Evolutionary conservation across 495 filamentous ascomycete species (phyloP), one percentile per base, ranked within the genome.

Genomic region (Pseudoneurospora amorphoporcata): DNA sequence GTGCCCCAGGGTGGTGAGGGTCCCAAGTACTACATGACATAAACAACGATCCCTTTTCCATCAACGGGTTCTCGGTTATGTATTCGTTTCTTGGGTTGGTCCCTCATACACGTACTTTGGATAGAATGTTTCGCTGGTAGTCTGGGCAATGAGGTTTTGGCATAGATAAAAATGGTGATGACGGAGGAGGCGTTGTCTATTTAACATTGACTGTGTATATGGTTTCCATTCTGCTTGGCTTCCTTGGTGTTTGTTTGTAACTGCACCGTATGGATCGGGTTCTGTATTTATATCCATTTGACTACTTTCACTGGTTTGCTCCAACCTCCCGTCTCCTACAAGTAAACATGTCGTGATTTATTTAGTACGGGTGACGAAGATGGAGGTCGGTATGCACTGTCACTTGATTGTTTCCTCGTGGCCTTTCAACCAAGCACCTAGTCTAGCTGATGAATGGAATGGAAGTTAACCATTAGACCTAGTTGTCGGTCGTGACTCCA

Each of bases 1-100:
- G 94, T 94, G 4, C 95, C 95, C 29, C 93, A 97, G 81, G 95
- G 96, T 71, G 95, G 95, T 32, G 95, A 97, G 81, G 95, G 95
- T 2, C 95, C 95, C 5, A 98, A 98, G 80, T 99, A 99, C 80
- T 91, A 92, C 77, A 91, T 96, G 91, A 98, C 95, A 37, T 97
- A 79, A 73, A 42, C 16, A 32, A 23, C 23, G 23, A 23, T 23
- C 23, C 38, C 35, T 8, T 3, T 23, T 23, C 23, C 23, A 70
- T 41, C 4, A 47, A 17, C 17, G 35, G 23, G 12, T 53, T 39
- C 8, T 40, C 2, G 7, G 29, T 65, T 16, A 71, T 39, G 39
- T 29, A 69, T 69, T 40, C n/a, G 8, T 7, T 40, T 39, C 68
- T 69, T 38, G 8, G 68, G 68, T 40, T 17, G 1, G n/a, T 32